Base-by-base conservation (phyloP, 2,329 filamentous ascomycete genomes). In the Aspergillus sp. region DNA sequence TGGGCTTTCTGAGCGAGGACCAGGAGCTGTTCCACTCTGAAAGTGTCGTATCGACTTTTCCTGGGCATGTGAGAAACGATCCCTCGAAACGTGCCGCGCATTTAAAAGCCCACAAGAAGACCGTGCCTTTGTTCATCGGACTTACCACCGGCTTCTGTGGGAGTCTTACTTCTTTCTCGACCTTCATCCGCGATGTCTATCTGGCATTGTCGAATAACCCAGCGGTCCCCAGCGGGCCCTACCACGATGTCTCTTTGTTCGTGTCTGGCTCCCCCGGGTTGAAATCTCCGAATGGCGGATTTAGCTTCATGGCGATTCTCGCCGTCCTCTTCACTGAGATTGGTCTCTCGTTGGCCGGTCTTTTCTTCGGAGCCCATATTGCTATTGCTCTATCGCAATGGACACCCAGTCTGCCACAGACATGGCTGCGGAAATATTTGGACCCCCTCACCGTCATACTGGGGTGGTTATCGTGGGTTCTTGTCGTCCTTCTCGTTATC, bases 111-210 rank as follows among this genome's bases (percentile, higher is more conserved):
- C 42, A 44, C 20, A 44, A 44, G 18, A 44, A 44, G 42, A 44
- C 42, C 11, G 42, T 44, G 17, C 42, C 42, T 9, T 44, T 44
- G 24, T 50, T 41, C 18, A 87, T 95, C 57, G 91, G 89, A 49
- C 83, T 96, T 12, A 83, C 89, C 0, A 95, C 89, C 0, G 93
- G 89, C n/a, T 92, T 93, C 72, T 95, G 90, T 68, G 90, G 92
- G 56, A 91, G 88, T 59, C 89, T 95, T 67, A 96, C 91, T 11
- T 91, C 88, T 6, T 96, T 96, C 73, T 95, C 91, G 0, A 85
- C 87, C 22, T 93, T 93, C 70, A 85, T 91, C 39, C 83, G 89
- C n/a, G 91, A 95, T 66, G 74, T 81, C 11, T 95, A 93, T 68
- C 80, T 95, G 11, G 88, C 89, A 0, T 73, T 1, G 73, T 13